Conservation (phyloP, 306 rosid species). For the Glycyrrhiza uralensis region DNA sequence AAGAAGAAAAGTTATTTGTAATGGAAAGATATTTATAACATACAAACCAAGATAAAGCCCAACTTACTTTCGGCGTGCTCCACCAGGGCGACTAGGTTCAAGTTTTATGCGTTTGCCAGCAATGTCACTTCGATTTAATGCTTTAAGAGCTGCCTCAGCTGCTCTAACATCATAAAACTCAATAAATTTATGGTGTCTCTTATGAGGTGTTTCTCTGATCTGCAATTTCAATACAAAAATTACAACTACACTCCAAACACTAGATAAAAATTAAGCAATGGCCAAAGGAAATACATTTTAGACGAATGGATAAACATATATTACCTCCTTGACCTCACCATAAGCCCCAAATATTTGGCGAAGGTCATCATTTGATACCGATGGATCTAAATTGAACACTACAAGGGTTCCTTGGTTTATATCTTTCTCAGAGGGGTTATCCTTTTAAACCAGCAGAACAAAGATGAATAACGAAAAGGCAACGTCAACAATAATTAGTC, state of each 20-base stretch:
- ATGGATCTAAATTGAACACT: slow-evolving; percentile 90
- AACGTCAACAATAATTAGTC: not conserved
- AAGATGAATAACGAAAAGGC: slow-evolving; percentile 18
- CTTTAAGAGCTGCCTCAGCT: slow-evolving; percentile 85
- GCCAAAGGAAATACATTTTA: not conserved
- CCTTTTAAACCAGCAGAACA: slow-evolving; percentile 50
- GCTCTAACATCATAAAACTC: slow-evolving; percentile 91
- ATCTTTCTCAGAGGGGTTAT: slow-evolving; percentile 92
- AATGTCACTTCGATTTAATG: slow-evolving; percentile 88
- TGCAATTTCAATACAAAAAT: slow-evolving; percentile 39
- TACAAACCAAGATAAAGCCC: slow-evolving; percentile 4
- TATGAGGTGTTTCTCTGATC: slow-evolving; percentile 97
- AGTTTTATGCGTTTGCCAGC: slow-evolving; percentile 96
- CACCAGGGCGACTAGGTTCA: slow-evolving; percentile 99
- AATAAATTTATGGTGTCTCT: slow-evolving; percentile 90
- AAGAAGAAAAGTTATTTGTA: not conserved
- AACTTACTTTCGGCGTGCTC: slow-evolving; percentile 90
- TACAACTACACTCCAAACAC: slow-evolving; percentile 12
- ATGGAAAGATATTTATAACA: not conserved
- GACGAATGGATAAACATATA: not conserved
- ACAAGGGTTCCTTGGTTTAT: slow-evolving; percentile 96
- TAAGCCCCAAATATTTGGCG: slow-evolving; percentile 87
- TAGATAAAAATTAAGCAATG: slow-evolving; percentile 1
- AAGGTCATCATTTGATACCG: slow-evolving; percentile 90
- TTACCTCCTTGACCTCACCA: slow-evolving; percentile 95